Percentiles rank a stretch among this genome's conserved stretches.
phyloP scores from a whole-genome alignment of 768 basidiomycete genomes.

The Grammothele lineata region DNA sequence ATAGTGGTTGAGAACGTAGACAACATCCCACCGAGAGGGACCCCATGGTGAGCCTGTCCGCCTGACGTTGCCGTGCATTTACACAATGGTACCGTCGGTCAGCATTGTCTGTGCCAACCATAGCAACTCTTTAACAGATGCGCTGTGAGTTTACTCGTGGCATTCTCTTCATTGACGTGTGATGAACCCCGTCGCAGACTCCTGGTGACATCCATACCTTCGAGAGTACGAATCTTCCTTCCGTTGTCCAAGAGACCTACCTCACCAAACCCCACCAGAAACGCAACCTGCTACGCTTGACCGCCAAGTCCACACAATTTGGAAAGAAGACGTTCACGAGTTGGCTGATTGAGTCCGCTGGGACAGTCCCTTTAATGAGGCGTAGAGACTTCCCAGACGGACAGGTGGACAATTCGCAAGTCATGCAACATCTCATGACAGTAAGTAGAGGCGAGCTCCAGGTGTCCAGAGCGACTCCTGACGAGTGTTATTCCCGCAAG shows the following conservation, averaged over 20 bases:
- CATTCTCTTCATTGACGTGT: neutral
- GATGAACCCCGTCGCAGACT: conserved; percentile 39
- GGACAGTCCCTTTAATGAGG: conserved; percentile 79
- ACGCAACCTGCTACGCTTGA: conserved; percentile 77
- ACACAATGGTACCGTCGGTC: neutral
- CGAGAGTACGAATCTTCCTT: too few species aligned
- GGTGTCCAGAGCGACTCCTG: too few species aligned
- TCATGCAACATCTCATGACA: conserved; percentile 66
- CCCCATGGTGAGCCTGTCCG: conserved; percentile 57
- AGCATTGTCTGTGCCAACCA: conserved; percentile 88
- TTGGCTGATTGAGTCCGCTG: conserved; percentile 87
- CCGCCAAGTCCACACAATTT: conserved; percentile 86
- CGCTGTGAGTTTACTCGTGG: conserved; percentile 50
- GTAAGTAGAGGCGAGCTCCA: too few species aligned
- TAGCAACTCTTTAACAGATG: conserved; percentile 82
- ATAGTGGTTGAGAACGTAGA: conserved; percentile 81
- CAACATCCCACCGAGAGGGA: conserved; percentile 65
- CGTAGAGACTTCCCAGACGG: conserved; percentile 62
- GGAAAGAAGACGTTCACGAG: conserved; percentile 80
- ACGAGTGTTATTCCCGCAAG: too few species aligned
- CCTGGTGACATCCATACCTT: conserved; percentile 69
- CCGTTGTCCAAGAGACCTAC: too few species aligned
- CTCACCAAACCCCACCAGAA: too few species aligned
- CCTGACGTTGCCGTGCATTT: neutral
- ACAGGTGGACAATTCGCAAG: conserved; percentile 58